These are phyloP conservation scores for Ophiostoma novo-ulmi DNA, from an alignment of 2,329 filamentous ascomycete genomes.

Conservation along the genomic window DNA sequence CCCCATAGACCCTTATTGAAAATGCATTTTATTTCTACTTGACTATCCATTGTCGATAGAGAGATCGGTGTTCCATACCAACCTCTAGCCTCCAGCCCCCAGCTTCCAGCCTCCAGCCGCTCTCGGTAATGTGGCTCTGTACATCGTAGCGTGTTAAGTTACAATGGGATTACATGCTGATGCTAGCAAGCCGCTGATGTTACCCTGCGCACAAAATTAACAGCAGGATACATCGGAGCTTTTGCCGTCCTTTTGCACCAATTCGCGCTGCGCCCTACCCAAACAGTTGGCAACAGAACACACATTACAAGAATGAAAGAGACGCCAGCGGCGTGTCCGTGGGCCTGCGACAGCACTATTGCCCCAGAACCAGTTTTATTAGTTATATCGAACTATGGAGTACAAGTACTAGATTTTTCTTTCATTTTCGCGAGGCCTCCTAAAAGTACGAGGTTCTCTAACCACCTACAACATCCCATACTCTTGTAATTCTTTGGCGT, in stretches of 20 bases:
- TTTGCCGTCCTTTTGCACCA: not conserved
- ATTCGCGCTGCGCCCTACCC: not conserved
- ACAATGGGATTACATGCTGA: not conserved
- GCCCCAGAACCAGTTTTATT: slow-evolving; percentile 1
- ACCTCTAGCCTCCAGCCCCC: not conserved
- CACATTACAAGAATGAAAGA: not conserved
- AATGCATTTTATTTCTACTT: not conserved
- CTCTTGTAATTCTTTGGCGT: not conserved
- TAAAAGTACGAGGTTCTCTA: not conserved
- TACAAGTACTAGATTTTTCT: not conserved
- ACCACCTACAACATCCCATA: not conserved
- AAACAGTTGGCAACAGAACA: not conserved
- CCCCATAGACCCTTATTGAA: not conserved
- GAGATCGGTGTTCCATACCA: not conserved
- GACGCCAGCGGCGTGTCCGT: slow-evolving; percentile 4
- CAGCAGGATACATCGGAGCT: not conserved
- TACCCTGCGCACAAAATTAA: not conserved
- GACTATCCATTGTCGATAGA: not conserved
- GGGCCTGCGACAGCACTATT: not conserved
- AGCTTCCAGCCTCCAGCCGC: not conserved
- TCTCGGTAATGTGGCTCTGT: slow-evolving; percentile 1
- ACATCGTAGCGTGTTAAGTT: not conserved
- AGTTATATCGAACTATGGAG: not conserved
- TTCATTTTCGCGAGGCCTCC: not conserved
- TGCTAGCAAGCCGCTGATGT: not conserved